A percentile compares a stretch with the other conserved stretches of the same genome.
Conservation (phyloP, 1,284 basidiomycete genomes). For the Austropuccinia psidii region DNA sequence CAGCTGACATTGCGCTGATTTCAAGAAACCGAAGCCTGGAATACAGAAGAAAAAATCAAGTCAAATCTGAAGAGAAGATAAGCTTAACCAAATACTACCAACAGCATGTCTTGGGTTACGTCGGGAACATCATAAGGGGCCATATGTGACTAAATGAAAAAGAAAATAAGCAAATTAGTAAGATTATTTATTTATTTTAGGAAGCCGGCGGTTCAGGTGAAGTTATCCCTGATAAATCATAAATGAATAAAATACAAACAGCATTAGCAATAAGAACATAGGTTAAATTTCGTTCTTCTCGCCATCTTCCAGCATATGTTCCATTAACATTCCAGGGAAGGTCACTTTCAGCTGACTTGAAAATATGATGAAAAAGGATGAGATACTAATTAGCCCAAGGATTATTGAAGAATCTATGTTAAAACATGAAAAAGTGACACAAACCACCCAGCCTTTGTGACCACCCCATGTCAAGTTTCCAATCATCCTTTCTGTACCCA, state of each 20-base stretch:
- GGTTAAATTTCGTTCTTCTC: slow-evolving; percentile 74
- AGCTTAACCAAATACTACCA: background rate
- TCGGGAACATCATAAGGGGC: slow-evolving; percentile 83
- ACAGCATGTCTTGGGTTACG: slow-evolving; percentile 92
- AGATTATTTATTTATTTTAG: background rate
- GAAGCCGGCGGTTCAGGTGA: background rate
- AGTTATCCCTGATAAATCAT: background rate
- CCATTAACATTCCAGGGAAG: slow-evolving; percentile 72
- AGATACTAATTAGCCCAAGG: background rate
- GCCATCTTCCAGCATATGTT: slow-evolving; percentile 79
- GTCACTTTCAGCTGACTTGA: slow-evolving; percentile 59
- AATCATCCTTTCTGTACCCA: slow-evolving; percentile 80
- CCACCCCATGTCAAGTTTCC: slow-evolving; percentile 78
- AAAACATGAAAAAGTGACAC: slow-evolving; percentile 45
- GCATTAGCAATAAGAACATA: slow-evolving; percentile 55
- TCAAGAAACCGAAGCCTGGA: slow-evolving; percentile 69
- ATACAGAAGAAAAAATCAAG: slow-evolving; percentile 40
- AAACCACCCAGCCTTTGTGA: slow-evolving; percentile 69
- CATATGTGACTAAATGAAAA: slow-evolving; percentile 45
- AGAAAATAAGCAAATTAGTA: background rate
- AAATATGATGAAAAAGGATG: slow-evolving; percentile 12
- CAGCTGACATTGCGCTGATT: slow-evolving; percentile 70
- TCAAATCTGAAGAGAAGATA: slow-evolving; percentile 35
- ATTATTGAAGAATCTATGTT: background rate
- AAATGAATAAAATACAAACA: background rate